A percentile compares a stretch with the other conserved stretches of the same genome.
Conservation (phyloP, 1,139 yeast species). For the Yamadazyma buinensis region DNA sequence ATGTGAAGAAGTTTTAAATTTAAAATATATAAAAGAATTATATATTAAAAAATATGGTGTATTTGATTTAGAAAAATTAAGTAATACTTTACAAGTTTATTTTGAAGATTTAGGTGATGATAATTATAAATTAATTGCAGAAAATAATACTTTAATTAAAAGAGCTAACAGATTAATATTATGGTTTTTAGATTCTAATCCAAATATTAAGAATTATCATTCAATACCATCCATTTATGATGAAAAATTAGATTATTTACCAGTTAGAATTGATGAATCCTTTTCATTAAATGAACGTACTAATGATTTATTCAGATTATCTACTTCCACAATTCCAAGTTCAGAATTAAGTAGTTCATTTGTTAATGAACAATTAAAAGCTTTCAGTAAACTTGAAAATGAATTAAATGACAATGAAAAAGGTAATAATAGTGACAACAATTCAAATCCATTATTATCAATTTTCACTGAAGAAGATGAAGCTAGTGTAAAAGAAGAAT, state of each 20-base stretch:
- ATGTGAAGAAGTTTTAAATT: conserved; percentile 29
- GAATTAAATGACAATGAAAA: background rate
- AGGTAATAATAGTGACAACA: background rate
- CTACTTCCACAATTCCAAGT: background rate
- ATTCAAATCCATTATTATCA: background rate
- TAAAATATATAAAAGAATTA: conserved; percentile 21
- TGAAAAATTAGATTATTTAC: conserved; percentile 15
- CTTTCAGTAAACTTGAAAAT: background rate
- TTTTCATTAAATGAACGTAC: conserved; percentile 33
- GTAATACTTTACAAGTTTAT: conserved; percentile 32
- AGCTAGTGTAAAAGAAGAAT: background rate
- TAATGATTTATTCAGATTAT: conserved; percentile 18
- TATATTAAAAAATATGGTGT: conserved; percentile 22
- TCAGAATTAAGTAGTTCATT: background rate
- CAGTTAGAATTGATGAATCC: conserved; percentile 30
- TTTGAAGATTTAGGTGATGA: conserved; percentile 22
- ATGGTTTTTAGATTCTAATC: conserved; percentile 36
- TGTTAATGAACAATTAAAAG: conserved; percentile 1
- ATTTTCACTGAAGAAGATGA: no score
- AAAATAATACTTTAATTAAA: conserved; percentile 24
- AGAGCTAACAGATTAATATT: conserved; percentile 36
- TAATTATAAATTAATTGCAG: conserved; percentile 27
- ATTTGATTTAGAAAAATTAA: conserved; percentile 25
- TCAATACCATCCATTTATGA: conserved; percentile 15
- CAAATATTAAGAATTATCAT: conserved; percentile 22